A percentile compares a stretch with the other conserved stretches of the same genome.
Evolutionary conservation across 352 stramenopile genomes (phyloP).

Genomic region (Globisporangium barbulae): DNA sequence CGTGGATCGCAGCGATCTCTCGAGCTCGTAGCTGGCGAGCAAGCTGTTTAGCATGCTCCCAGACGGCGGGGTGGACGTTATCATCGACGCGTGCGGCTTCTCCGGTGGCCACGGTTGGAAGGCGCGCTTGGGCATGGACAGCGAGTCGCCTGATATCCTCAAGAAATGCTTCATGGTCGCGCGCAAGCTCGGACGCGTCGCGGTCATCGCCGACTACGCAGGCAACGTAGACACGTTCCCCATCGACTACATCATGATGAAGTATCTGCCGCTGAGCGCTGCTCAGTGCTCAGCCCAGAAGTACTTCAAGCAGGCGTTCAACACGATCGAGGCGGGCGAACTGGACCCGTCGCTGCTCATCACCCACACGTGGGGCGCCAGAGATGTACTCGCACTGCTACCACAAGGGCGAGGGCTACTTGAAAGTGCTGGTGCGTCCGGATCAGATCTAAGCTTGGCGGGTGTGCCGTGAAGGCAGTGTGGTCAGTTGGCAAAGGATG

Average conservation of each 20-base stretch:
- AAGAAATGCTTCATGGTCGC: slow-evolving; percentile 48
- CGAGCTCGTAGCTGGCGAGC: slow-evolving; percentile 37
- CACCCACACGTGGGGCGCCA: slow-evolving; percentile 48
- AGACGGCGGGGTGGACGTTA: slow-evolving; percentile 43
- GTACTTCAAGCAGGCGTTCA: slow-evolving; percentile 32
- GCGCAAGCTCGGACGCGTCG: slow-evolving; percentile 34
- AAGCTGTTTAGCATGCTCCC: slow-evolving; percentile 54
- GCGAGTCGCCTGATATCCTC: slow-evolving; percentile 46
- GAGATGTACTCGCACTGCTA: slow-evolving; percentile 46
- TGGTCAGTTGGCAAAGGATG: no score
- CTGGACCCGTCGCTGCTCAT: slow-evolving; percentile 54
- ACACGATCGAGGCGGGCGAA: slow-evolving; percentile 21
- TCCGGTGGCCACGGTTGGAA: slow-evolving; percentile 38
- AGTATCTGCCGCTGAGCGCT: slow-evolving; percentile 35
- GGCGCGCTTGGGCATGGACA: slow-evolving; percentile 45
- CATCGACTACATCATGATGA: slow-evolving; percentile 43
- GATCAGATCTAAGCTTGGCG: slow-evolving; percentile 17
- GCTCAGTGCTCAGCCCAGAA: slow-evolving; percentile 34
- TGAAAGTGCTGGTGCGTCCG: slow-evolving; percentile 63
- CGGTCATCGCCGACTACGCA: slow-evolving; percentile 34
- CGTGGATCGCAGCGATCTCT: slow-evolving; percentile 47
- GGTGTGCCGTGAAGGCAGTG: no score
- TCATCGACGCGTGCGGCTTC: slow-evolving; percentile 52
- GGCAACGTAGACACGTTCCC: slow-evolving; percentile 32
- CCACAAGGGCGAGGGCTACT: slow-evolving; percentile 52